Conservation (phyloP, 2,329 filamentous ascomycete species). For the Teratosphaeria gauchensis region DNA sequence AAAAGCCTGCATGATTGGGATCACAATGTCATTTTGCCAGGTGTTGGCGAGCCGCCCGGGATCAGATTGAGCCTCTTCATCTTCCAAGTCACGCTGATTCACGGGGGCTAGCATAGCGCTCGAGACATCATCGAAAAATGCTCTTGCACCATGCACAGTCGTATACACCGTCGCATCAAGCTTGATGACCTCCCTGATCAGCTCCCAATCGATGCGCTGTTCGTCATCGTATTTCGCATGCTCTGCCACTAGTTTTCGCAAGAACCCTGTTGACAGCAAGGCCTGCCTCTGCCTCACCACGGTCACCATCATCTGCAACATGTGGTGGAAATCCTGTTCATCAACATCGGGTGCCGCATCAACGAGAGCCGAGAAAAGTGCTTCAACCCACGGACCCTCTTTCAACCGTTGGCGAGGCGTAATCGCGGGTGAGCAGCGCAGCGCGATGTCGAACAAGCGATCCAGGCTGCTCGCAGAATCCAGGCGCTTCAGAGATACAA, state of each 20-base stretch:
- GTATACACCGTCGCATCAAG: conserved; percentile 36
- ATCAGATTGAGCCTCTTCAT: neutral
- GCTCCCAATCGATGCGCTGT: conserved; percentile 26
- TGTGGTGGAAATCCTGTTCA: conserved; percentile 13
- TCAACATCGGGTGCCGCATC: conserved; percentile 12
- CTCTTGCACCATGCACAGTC: neutral
- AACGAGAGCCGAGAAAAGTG: conserved; percentile 28
- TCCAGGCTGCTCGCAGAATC: conserved; percentile 8
- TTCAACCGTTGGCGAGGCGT: conserved; percentile 31
- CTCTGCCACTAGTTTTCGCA: conserved; percentile 9
- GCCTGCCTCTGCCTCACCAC: conserved; percentile 8
- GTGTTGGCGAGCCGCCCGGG: neutral
- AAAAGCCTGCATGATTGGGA: conserved; percentile 24
- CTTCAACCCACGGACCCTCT: conserved; percentile 37
- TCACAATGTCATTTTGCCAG: conserved; percentile 10
- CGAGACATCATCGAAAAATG: conserved; percentile 3
- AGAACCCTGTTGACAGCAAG: conserved; percentile 9
- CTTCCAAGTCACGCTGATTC: neutral
- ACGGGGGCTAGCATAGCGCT: neutral
- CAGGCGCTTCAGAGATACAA: conserved; percentile 3
- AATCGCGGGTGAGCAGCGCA: conserved; percentile 31
- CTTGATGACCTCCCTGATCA: conserved; percentile 35
- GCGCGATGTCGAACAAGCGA: conserved; percentile 30
- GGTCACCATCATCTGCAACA: neutral
- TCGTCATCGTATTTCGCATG: conserved; percentile 2